Evolutionary conservation across 208 protist genomes (phyloP), one percentile per base, ranked within the genome.

Genomic region (Leishmania gerbilli): DNA sequence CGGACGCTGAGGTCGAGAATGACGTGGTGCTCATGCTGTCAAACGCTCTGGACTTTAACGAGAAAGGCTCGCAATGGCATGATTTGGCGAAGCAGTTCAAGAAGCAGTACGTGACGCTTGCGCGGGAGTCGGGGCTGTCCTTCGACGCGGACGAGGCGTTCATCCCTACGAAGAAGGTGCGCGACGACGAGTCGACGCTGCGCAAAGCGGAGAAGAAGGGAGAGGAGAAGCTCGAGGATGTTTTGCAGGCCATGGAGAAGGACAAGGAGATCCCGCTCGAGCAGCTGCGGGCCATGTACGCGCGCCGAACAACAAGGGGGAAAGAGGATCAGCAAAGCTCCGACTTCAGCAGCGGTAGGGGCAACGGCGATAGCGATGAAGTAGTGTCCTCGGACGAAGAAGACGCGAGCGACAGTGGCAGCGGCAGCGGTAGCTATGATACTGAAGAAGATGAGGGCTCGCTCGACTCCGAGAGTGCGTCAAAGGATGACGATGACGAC

Each of bases 31-130:
- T 91, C 7, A 98, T 98, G 95, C 91, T 98, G 58, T 80, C 93
- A 31, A 98, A 98, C 80, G 95, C 95, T 17, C 76, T 98, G 45
- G 88, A 95, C 64, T 98, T 94, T 87, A 98, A 98, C 80, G 83
- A 89, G 17, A 93, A 90, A 58, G 91, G 88, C 62, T 89, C 86
- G 17, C 83, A 72, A 68, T 97, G 89, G 89, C 85, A 95, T 72
- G 72, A 82, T 27, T 84, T 91, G 77, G 95, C 95, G 47, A 86
- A 89, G 53, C 72, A 88, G 64, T 85, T 98, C 47, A 87, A 91
- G 13, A 87, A 88, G 64, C n/a, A 53, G 3, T 96, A 96, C 76
- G 65, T 86, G 0, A 47, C 69, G 37, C 56, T 93, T 7, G 95
- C 95, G 1, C 47, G 84, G 67, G 62, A 95, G 62, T 86, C 69